Evolutionary conservation across 2,329 filamentous ascomycete species (phyloP).

Genomic region (Gnomoniopsis sp.): DNA sequence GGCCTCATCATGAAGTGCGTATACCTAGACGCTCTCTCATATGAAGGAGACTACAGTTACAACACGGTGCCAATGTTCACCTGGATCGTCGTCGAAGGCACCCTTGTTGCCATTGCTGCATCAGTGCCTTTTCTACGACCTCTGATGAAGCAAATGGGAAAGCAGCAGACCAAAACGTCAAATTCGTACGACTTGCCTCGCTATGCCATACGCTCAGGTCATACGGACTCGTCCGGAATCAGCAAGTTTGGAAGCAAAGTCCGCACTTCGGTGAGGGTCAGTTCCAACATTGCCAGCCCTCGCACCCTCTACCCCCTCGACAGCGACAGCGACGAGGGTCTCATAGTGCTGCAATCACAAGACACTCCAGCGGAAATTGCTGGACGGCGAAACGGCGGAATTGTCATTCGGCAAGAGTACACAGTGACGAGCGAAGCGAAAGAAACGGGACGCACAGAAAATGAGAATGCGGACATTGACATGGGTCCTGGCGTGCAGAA

Average conservation of each 20-base stretch:
- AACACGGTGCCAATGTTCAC: constrained; percentile 12
- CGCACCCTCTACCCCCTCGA: not conserved
- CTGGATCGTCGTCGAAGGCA: constrained; percentile 11
- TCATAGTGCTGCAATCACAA: not conserved
- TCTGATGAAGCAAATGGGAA: not conserved
- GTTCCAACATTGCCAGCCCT: not conserved
- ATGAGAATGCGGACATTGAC: not conserved
- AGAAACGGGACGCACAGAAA: not conserved
- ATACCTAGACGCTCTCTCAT: constrained; percentile 8
- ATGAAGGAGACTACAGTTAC: constrained; percentile 10
- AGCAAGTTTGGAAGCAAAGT: constrained; percentile 4
- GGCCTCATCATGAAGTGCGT: constrained; percentile 13
- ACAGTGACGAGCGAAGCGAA: constrained; percentile 1
- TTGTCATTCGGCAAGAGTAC: constrained; percentile 7
- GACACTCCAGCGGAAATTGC: not conserved
- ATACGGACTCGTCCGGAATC: constrained; percentile 7
- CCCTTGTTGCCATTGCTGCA: constrained; percentile 7
- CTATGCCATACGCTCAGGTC: constrained; percentile 1
- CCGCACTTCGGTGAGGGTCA: constrained; percentile 1
- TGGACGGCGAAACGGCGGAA: not conserved
- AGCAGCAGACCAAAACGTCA: not conserved
- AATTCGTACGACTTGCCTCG: constrained; percentile 5
- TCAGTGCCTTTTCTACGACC: constrained; percentile 7
- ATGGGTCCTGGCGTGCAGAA: not conserved
- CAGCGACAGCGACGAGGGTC: not conserved